phyloP scores from a whole-genome alignment of 2,329 filamentous ascomycete genomes.

The Fusarium devonianum region DNA sequence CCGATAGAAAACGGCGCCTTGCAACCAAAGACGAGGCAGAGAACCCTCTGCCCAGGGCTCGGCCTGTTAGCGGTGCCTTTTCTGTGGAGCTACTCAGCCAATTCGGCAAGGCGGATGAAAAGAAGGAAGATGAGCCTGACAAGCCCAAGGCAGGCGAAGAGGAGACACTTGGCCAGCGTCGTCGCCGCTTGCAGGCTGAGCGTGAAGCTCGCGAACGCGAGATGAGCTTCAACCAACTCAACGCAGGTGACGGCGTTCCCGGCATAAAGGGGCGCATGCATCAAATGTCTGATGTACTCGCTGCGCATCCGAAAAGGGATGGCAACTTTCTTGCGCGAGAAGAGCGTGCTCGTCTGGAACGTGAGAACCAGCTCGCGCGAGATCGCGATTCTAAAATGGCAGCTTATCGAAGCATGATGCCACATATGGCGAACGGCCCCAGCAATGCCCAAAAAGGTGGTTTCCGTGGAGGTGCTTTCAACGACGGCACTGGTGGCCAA shows the following conservation, averaged over 20 bases:
- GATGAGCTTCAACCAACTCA: constrained; percentile 51
- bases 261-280: constrained; percentile 51
- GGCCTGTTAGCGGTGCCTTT: constrained; percentile 71
- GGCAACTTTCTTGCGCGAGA: constrained; percentile 51
- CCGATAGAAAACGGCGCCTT: constrained; percentile 69
- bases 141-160: constrained; percentile 59
- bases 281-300: constrained; percentile 65
- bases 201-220: constrained; percentile 68
- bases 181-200: constrained; percentile 74
- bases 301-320: constrained; percentile 52
- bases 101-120: constrained; percentile 62
- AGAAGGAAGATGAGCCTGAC: constrained; percentile 48
- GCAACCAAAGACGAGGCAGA: constrained; percentile 60
- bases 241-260: constrained; percentile 18
- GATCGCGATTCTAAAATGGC: constrained; percentile 59
- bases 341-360: constrained; percentile 51
- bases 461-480: constrained; percentile 61
- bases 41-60: constrained; percentile 57
- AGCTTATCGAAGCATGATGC: constrained; percentile 58
- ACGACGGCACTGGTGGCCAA: constrained; percentile 58
- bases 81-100: constrained; percentile 73
- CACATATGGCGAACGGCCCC: constrained; percentile 48
- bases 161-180: constrained; percentile 81
- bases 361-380: constrained; percentile 50
- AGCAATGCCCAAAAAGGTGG: constrained; percentile 51